Percentiles rank a stretch among this genome's conserved stretches.
phyloP scores from a whole-genome alignment of 2,329 filamentous ascomycete species.

The Aspergillus floridensis region DNA sequence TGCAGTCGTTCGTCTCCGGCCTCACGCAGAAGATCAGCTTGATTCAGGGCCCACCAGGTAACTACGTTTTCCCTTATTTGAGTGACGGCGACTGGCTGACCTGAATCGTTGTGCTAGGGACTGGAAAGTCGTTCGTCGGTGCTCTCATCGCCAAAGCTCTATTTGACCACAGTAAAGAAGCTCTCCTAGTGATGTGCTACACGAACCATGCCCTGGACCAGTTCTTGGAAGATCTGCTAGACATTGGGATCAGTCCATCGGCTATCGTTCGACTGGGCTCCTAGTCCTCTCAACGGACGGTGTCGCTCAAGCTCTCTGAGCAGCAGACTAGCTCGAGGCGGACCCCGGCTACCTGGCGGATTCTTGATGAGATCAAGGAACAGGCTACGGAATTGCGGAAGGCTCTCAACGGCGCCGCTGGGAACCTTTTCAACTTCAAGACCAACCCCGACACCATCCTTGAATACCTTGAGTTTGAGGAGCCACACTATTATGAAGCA shows the following conservation, averaged over 20 bases:
- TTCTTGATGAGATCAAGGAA: slow-evolving; percentile 45
- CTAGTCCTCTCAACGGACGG: slow-evolving; percentile 54
- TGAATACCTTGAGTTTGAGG: slow-evolving; percentile 48
- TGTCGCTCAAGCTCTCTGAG: slow-evolving; percentile 47
- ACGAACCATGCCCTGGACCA: slow-evolving; percentile 68
- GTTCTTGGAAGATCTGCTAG: slow-evolving; percentile 62
- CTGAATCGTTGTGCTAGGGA: slow-evolving; percentile 48
- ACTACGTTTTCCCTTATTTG: background rate
- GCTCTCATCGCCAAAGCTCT: slow-evolving; percentile 60
- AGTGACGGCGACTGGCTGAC: no score
- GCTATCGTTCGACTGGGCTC: slow-evolving; percentile 63
- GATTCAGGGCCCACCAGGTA: slow-evolving; percentile 72
- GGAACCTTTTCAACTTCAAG: no score
- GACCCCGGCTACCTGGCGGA: slow-evolving; percentile 33
- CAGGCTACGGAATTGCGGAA: slow-evolving; percentile 31
- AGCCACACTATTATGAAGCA: slow-evolving; percentile 55
- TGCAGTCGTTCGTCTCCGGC: slow-evolving; percentile 54
- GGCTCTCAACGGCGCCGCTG: no score
- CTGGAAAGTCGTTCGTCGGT: slow-evolving; percentile 73
- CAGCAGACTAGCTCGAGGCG: slow-evolving; percentile 26
- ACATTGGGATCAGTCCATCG: slow-evolving; percentile 53
- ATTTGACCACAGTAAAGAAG: slow-evolving; percentile 48
- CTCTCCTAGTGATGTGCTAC: slow-evolving; percentile 63
- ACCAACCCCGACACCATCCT: slow-evolving; percentile 31
- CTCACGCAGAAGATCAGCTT: slow-evolving; percentile 56